A percentile compares a stretch with the other conserved stretches of the same genome.
phyloP scores from a whole-genome alignment of 2,329 filamentous ascomycete genomes.

The Cladosporium sp. region DNA sequence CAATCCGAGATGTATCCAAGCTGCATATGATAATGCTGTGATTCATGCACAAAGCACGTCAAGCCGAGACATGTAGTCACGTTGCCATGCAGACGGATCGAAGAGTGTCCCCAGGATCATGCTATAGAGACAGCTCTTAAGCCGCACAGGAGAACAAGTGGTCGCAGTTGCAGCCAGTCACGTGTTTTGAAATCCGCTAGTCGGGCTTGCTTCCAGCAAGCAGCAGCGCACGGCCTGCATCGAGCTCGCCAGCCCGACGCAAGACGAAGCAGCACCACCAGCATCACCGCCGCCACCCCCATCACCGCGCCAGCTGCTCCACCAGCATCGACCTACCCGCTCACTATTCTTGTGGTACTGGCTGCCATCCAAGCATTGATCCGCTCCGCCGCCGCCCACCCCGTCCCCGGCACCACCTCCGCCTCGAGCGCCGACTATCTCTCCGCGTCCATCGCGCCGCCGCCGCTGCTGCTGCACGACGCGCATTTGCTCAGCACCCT shows the following conservation, averaged over 20 bases:
- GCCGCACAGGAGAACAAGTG: background rate
- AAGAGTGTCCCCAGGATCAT: background rate
- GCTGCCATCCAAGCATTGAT: constrained; percentile 9
- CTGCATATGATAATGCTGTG: background rate
- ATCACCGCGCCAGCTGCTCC: background rate
- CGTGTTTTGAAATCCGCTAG: background rate
- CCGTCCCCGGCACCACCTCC: background rate
- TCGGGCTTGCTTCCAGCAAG: constrained; percentile 3
- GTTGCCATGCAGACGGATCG: background rate
- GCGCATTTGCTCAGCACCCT: background rate
- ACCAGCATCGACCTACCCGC: constrained; percentile 4
- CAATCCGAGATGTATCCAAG: background rate
- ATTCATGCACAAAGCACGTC: constrained; percentile 2
- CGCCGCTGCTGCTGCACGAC: background rate
- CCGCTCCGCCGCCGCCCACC: constrained; percentile 5
- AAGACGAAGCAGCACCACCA: background rate
- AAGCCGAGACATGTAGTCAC: background rate
- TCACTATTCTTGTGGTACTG: constrained; percentile 8
- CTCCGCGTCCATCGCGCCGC: background rate
- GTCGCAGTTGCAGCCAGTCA: background rate
- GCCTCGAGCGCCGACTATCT: background rate
- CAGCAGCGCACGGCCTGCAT: background rate
- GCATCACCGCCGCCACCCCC: background rate
- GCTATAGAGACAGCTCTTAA: background rate
- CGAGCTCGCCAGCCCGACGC: background rate